Evolutionary conservation across 129 eudicot genomes (phyloP), one percentile per base, ranked within the genome.

Genomic region (Sambucus nigra): DNA sequence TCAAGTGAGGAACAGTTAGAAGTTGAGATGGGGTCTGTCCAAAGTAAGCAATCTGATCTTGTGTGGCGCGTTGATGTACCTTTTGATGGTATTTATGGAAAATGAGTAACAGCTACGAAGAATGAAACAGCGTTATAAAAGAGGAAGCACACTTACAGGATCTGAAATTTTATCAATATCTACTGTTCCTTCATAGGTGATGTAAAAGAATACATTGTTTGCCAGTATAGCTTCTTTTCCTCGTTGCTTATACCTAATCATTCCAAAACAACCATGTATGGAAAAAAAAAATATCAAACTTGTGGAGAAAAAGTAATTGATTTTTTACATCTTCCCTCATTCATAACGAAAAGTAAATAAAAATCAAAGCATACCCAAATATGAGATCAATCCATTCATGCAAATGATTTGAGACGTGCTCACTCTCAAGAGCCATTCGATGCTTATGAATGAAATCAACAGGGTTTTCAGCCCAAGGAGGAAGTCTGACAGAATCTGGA

Each of bases 21-120:
- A 92, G 91, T 79, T 82, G 99, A 41, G 99, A 92, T 4, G 99
- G 99, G 53, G 94, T 92, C 77, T 92, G 99, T 69, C 99, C 99
- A 66, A 86, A 80, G 66, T 82, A 92, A 52, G 99, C 95, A 75
- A 92, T 86, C 63, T 92, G 96, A 80, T 92, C 95, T 77, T 92
- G 99, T 70, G 83, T 75, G 41, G 96, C 94, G 26, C 85, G 91
- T 51, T 82, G 96, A 70, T 79, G 96, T 32, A 80, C 99, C 99
- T 91, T 55, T 71, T 28, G 27, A 63, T 7, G 41, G 68, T 56
- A 21, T 42, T 50, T 20, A 14, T 21, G 26, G 11, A 35, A 65
- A 42, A 32, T 20, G 16, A 62, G 33, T n/a, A 56, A 60, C 51
- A 54, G 15, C 25, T n/a, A 29, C 24, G 4, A 46, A 23, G 59